These are phyloP conservation scores for Colletotrichum incanum DNA, from an alignment of 2,329 filamentous ascomycete species.

Conservation along the genomic window DNA sequence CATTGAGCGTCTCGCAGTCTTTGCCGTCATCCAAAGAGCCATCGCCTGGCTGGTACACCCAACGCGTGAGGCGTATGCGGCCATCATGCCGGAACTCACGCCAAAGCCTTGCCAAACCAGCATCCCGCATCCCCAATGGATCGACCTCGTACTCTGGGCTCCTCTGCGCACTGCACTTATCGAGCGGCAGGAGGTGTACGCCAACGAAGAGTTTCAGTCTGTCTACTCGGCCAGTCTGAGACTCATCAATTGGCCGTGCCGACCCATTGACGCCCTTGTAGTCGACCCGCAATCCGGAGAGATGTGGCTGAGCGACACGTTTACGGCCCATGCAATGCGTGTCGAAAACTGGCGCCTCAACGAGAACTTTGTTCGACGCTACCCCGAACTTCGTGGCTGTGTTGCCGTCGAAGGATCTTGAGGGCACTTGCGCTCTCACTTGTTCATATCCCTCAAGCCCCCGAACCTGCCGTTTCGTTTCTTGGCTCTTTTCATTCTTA, in stretches of 20 bases:
- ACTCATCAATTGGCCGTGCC: slow-evolving; percentile 53
- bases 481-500: slow-evolving; percentile 22
- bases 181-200: slow-evolving; percentile 54
- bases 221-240: slow-evolving; percentile 54
- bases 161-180: slow-evolving; percentile 55
- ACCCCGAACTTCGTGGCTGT: slow-evolving; percentile 47
- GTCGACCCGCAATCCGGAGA: slow-evolving; percentile 48
- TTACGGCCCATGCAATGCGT: slow-evolving; percentile 47
- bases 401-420: slow-evolving; percentile 38
- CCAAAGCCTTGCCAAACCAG: slow-evolving; percentile 50
- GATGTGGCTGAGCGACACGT: slow-evolving; percentile 48
- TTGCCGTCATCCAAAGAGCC: slow-evolving; percentile 51
- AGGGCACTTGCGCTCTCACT: not conserved
- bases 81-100: slow-evolving; percentile 45
- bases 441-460: slow-evolving; percentile 5
- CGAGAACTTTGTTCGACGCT: slow-evolving; percentile 48
- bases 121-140: slow-evolving; percentile 51
- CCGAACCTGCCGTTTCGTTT: slow-evolving; percentile 13
- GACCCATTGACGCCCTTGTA: slow-evolving; percentile 46
- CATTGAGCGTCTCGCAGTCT: slow-evolving; percentile 52
- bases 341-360: slow-evolving; percentile 49
- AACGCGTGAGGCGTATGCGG: slow-evolving; percentile 49
- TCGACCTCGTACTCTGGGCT: slow-evolving; percentile 53
- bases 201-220: slow-evolving; percentile 55
- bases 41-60: slow-evolving; percentile 52